A percentile compares a stretch with the other conserved stretches of the same genome.
These are phyloP conservation scores for Reticulascus tulasneorum DNA, from an alignment of 2,329 filamentous ascomycete species.

Conservation along the genomic window DNA sequence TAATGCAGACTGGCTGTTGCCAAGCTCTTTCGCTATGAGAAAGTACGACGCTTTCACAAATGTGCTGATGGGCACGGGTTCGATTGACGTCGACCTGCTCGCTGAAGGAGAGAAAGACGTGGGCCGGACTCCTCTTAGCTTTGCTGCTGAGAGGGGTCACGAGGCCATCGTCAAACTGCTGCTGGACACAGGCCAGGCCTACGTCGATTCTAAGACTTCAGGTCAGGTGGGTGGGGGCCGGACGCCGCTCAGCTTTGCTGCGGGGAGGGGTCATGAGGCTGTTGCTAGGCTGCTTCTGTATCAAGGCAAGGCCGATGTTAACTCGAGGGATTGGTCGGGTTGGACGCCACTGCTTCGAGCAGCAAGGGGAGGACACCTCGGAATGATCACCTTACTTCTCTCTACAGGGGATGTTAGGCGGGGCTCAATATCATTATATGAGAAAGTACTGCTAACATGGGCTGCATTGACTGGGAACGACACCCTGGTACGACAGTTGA, in stretches of 20 bases:
- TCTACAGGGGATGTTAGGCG: conserved; percentile 13
- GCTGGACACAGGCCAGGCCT: background rate
- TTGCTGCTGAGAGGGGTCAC: conserved; percentile 14
- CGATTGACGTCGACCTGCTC: conserved; percentile 13
- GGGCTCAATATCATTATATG: conserved; percentile 13
- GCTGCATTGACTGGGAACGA: conserved; percentile 15
- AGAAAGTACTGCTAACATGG: conserved; percentile 14
- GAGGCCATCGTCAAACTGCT: conserved; percentile 10
- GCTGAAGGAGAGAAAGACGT: conserved; percentile 1
- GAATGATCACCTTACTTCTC: conserved; percentile 16
- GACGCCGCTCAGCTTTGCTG: conserved; percentile 15
- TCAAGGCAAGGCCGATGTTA: background rate
- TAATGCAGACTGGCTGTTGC: no score
- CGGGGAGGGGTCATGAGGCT: conserved; percentile 11
- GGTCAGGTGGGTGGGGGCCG: no score
- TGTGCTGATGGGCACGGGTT: background rate
- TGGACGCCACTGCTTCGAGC: conserved; percentile 1
- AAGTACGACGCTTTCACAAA: no score
- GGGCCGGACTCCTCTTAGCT: conserved; percentile 13
- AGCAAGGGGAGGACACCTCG: no score
- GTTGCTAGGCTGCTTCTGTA: conserved; percentile 8
- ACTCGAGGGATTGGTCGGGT: background rate
- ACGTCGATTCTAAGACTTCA: background rate
- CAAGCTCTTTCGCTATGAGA: no score
- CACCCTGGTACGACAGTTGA: conserved; percentile 7